Base-by-base conservation (phyloP, 2,329 filamentous ascomycete genomes). In the Penicillium vulpinum region DNA sequence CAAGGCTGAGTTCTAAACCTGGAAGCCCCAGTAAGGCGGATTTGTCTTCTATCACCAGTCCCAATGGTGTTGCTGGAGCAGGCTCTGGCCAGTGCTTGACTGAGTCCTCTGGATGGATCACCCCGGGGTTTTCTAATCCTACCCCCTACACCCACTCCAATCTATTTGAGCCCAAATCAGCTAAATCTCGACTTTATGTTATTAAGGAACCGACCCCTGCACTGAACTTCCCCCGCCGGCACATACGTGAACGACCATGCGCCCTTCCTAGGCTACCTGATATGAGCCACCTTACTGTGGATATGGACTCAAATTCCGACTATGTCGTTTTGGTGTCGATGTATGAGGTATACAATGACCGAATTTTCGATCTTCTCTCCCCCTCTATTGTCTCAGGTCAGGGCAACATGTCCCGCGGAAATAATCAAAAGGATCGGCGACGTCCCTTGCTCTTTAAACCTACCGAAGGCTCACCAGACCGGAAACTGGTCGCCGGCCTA, bases 321-420 rank as follows among this genome's bases (percentile, higher is more conserved):
- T 97, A 97, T 66, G 88, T 89, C 5, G 86, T 99, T 52, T 80
- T 99, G 11, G 83, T 99, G 22, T 96, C 92, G 52, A 99, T 99
- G 92, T 97, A 97, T 75, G 94, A 99, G 74, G 93, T 99, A 1
- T 97, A 99, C 79, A 99, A 99, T 70, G 93, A 99, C 76, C 88
- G 92, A 35, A 97, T 99, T 63, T 97, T 95, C 72, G 94, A 99
- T 68, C 85, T 99, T 0, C 80, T 99, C 1, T 89, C 88, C 0
- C 80, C 82, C 18, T 69, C 77, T 2, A 69, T 73, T n/a, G 67
- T 67, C 13, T 69, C 85, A 9, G 72, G 73, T 5, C 73, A 72
- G 41, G 71, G 71, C n/a, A 70, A 70, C 11, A 66, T 73, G 60
- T 76, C 73, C 11, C 71, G 76, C 39, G 77, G 75, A 28, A 74